A percentile compares a stretch with the other conserved stretches of the same genome.
phyloP scores from a whole-genome alignment of 805 yeast species.

The Lipomyces starkeyi region DNA sequence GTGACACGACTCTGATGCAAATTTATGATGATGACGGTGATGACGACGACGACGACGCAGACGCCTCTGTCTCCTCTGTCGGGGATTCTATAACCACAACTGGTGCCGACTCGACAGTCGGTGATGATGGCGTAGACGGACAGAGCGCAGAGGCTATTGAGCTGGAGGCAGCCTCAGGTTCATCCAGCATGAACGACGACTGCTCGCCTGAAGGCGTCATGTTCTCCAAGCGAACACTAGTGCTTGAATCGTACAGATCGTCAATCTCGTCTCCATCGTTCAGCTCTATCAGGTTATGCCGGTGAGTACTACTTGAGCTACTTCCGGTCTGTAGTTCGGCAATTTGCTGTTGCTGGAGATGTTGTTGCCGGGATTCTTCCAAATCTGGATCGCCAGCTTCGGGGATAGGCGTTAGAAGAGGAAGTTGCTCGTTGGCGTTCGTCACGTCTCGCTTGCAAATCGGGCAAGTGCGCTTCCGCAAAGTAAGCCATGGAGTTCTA shows the following conservation, averaged over 20 bases:
- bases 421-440: conserved; percentile 7
- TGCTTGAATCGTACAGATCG: conserved; percentile 14
- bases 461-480: conserved; percentile 62
- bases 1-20: background rate
- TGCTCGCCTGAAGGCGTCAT: conserved; percentile 4
- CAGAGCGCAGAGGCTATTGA: background rate
- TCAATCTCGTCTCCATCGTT: conserved; percentile 11
- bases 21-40: background rate
- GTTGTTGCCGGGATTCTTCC: conserved; percentile 34
- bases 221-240: conserved; percentile 2
- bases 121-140: background rate
- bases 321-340: conserved; percentile 9
- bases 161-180: background rate
- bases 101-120: background rate
- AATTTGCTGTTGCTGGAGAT: conserved; percentile 26
- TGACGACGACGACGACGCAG: conserved; percentile 1
- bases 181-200: background rate
- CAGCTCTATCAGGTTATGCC: conserved; percentile 21
- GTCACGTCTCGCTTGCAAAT: conserved; percentile 58
- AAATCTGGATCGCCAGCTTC: conserved; percentile 25
- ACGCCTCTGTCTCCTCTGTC: background rate
- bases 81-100: background rate
- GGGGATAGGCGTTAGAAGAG: background rate
- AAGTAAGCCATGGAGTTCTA: conserved; percentile 61
- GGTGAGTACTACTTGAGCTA: conserved; percentile 12